Conservation (phyloP, 345 rosid genomes). For the Firmiana major region DNA sequence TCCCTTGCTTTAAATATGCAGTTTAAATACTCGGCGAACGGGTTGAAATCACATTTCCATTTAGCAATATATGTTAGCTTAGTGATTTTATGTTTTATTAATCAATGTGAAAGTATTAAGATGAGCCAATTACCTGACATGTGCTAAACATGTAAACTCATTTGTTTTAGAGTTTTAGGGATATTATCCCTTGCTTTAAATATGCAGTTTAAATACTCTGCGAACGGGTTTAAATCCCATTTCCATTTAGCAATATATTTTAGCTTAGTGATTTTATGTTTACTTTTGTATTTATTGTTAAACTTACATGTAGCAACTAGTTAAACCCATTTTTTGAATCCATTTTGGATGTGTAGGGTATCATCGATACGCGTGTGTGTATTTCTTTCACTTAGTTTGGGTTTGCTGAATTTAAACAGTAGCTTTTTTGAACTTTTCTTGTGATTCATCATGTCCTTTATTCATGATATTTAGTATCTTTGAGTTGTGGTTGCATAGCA, state of each 20-base stretch:
- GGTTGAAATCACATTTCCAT: background rate
- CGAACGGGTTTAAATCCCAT: background rate
- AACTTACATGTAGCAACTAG: background rate
- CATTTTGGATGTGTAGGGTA: background rate
- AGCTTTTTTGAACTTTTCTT: background rate
- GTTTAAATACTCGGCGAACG: background rate
- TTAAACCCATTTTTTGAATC: background rate
- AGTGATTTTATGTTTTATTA: background rate
- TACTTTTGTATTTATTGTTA: background rate
- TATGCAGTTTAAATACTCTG: background rate
- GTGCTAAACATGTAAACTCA: background rate
- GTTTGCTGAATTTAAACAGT: background rate
- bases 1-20: background rate
- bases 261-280: background rate
- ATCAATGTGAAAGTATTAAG: background rate
- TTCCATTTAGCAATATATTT: background rate
- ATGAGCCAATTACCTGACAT: background rate
- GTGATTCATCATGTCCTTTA: background rate
- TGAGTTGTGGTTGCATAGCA: background rate
- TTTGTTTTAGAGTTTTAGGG: background rate
- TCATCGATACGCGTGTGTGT: background rate
- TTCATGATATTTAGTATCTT: background rate
- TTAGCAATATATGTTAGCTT: background rate
- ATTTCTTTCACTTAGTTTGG: background rate
- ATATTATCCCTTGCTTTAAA: background rate